Evolutionary conservation across 305 asterid genomes (phyloP), one percentile per base, ranked within the genome.

Genomic region (Caryopteris hybrid): DNA sequence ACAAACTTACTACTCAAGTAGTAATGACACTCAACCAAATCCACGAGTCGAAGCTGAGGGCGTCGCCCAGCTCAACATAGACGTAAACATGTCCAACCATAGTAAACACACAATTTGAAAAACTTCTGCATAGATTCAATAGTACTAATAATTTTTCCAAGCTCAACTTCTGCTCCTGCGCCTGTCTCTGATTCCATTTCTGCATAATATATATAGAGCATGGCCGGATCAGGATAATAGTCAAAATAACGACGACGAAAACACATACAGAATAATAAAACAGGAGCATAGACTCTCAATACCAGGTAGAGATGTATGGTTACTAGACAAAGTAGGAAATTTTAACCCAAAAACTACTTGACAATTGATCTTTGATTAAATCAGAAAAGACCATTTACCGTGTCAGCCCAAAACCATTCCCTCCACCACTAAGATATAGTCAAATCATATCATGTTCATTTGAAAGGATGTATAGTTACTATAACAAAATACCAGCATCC

Each of bases 121-220:
- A 65, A 58, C 78, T 71, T 74, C 85, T 46, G 72, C 78, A 61
- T 50, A 68, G 58, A 47, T 54, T 53, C 76, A 41, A 55, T 64
- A 64, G 72, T 58, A 69, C 70, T 63, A 50, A 27, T 42, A 56
- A 66, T 7, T 60, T 57, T 54, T 52, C 57, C n/a, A 71, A 58
- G 80, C 73, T 90, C 86, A 85, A 83, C 96, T 91, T 81, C 99
- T 85, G 97, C 98, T 93, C 80, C 97, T 79, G 84, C 89, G 96
- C 45, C 95, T 83, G 5, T 91, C 96, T 76, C 85, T 85, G 59
- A 81, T 61, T 68, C 99, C 96, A 65, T 87, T 91, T 69, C 99
- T 91, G 95, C 72, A 80, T n/a, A 68, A 70, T n/a, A 54, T 42
- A 54, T 42, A 60, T 5, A 55, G 13, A 27, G 66, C 20, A 22